Evolutionary conservation across 805 yeast genomes (phyloP), one percentile per base, ranked within the genome.

Genomic region (Naumovozyma baii): DNA sequence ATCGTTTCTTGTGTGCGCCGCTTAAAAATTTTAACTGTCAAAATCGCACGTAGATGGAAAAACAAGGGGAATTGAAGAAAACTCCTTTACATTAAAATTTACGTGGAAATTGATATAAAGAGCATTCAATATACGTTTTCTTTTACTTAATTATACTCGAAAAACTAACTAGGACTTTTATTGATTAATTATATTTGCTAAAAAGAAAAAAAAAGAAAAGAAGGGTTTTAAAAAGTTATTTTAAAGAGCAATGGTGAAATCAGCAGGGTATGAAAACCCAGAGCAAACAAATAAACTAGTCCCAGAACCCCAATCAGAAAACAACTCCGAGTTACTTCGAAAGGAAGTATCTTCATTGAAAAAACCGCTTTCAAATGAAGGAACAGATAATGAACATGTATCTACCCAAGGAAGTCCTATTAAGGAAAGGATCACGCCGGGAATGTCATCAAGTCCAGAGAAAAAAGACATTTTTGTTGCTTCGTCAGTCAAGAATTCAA

Each of bases 381-480:
- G n/a, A n/a, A n/a, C n/a, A n/a, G n/a, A n/a, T n/a, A n/a, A n/a
- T n/a, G n/a, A n/a, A n/a, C n/a, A n/a, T n/a, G n/a, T n/a, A n/a
- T n/a, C n/a, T n/a, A n/a, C n/a, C n/a, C n/a, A 22, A 22, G 10
- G 26, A 22, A 10, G 10, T 22, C 9, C 26, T 10, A 22, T 10
- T 22, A 10, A 7, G 7, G 26, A 22, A 10, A 22, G 10, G 10
- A 22, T 22, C 10, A 22, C 7, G 26, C 26, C 26, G 7, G 9
- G 7, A 22, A 7, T 10, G 10, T 14, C 31, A 9, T 5, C 7
- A 7, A 8, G 10, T 14, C 15, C n/a, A 10, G 33, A n/a, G 17
- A 22, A 15, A 16, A 34, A 38, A 12, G 45, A 42, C 4, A 38
- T 42, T 1, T 38, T 57, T 30, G 55, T 54, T 25, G 57, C 61